Base-by-base conservation (phyloP, 257 asterid genomes). In the Striga asiatica region DNA sequence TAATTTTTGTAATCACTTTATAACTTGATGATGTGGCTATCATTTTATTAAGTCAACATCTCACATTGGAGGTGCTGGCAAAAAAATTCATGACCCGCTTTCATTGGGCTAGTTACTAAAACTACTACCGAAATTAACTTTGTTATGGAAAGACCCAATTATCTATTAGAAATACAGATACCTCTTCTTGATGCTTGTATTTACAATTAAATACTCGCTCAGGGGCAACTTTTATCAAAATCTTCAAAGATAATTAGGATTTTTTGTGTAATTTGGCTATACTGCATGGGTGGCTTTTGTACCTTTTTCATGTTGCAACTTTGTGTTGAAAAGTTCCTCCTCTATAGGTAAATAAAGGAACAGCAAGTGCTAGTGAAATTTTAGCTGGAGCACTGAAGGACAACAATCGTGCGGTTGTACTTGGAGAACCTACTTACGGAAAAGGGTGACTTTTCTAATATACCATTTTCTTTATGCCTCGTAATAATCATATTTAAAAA, bases 331-430 rank as follows among this genome's bases (percentile, higher is more conserved):
- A 31, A 29, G 65, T 41, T 34, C 41, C 63, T n/a, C n/a, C 28
- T 21, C 55, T 35, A 14, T 54, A 92, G 99, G 97, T 92, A 24
- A 92, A 88, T 61, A 88, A 92, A 75, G 99, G 99, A 69, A 92
- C 99, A 42, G 99, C 98, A 37, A 87, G 98, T 67, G 96, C 98
- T 13, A 91, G 98, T 71, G 96, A 91, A 74, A 91, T 87, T 56
- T 69, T 87, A 71, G 96, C 96, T 1, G 98, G 96, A 42, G 98
- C 98, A 67, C 73, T 91, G 62, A 87, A 91, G 66, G 98, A 87
- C 65, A 91, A 91, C 76, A 91, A 84, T 41, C 96, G 98, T 0
- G 98, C 98, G 3, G 79, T 80, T 32, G 66, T 91, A 31, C 71
- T 75, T 28, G 96, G 99, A 35, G 97, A 88, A 66, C 94, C 95